Percentiles rank a stretch among this genome's conserved stretches.
Evolutionary conservation across 768 basidiomycete species (phyloP).

Genomic region (Termitomyces sp.): DNA sequence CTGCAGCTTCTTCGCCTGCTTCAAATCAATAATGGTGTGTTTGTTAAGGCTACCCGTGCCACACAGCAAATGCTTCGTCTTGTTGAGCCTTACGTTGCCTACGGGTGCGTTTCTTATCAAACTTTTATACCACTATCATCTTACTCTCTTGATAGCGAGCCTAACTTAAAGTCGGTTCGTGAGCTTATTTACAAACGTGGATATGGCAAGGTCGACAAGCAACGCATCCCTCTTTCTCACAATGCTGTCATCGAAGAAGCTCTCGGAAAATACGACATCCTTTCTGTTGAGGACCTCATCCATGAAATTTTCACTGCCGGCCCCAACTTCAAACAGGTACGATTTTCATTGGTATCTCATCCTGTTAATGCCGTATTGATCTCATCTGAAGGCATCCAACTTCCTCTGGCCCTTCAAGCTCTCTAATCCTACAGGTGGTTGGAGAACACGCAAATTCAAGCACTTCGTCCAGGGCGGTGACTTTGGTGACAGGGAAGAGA

Average conservation of each 20-base stretch:
- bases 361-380: slow-evolving; percentile 6
- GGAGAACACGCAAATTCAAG: slow-evolving; percentile 97
- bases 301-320: slow-evolving; percentile 95
- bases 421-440: slow-evolving; percentile 97
- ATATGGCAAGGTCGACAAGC: slow-evolving; percentile 97
- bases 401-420: slow-evolving; percentile 99
- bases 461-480: slow-evolving; percentile 96
- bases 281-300: slow-evolving; percentile 95
- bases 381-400: slow-evolving; percentile 64
- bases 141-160: slow-evolving; percentile 55
- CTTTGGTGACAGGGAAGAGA: slow-evolving; percentile 93
- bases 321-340: slow-evolving; percentile 98
- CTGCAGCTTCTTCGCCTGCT: slow-evolving; percentile 96
- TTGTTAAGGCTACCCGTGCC: slow-evolving; percentile 94
- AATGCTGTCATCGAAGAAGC: slow-evolving; percentile 89
- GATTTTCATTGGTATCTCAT: slow-evolving; percentile 19
- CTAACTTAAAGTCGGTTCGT: slow-evolving; percentile 94
- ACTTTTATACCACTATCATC: background rate
- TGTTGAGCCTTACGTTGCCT: slow-evolving; percentile 96
- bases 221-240: slow-evolving; percentile 92
- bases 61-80: slow-evolving; percentile 98
- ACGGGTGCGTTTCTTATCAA: slow-evolving; percentile 58
- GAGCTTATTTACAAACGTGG: slow-evolving; percentile 99
- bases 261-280: slow-evolving; percentile 93
- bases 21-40: slow-evolving; percentile 99